These are phyloP conservation scores for Umbelopsis sp. DNA, from an alignment of 192 early-diverging fungal genomes.

Conservation along the genomic window DNA sequence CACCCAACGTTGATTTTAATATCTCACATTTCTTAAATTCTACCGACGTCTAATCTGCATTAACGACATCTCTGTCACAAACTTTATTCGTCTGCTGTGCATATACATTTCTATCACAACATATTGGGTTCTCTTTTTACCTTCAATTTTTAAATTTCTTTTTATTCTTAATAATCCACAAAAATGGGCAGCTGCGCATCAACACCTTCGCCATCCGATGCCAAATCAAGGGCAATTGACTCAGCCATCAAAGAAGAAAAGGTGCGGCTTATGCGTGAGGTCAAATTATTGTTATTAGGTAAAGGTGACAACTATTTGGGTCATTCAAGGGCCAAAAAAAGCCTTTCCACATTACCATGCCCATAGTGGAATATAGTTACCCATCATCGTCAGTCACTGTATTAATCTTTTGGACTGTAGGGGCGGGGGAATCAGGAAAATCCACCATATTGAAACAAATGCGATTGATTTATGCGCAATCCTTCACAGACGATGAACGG, in stretches of 20 bases:
- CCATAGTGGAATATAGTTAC: not conserved
- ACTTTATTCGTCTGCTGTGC: too few relatives aligned
- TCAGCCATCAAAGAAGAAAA: slow-evolving; percentile 62
- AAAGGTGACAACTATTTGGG: too few relatives aligned
- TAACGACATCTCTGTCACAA: too few relatives aligned
- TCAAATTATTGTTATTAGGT: slow-evolving; percentile 73
- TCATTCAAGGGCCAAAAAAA: not conserved
- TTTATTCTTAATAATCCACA: not conserved
- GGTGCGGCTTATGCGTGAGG: slow-evolving; percentile 57
- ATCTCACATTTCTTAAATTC: too few relatives aligned
- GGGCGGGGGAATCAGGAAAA: slow-evolving; percentile 57
- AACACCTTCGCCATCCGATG: not conserved
- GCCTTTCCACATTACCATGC: too few relatives aligned
- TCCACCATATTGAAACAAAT: slow-evolving; percentile 57
- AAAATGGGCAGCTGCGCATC: not conserved
- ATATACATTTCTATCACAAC: too few relatives aligned
- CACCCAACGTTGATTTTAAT: too few relatives aligned
- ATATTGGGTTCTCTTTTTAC: too few relatives aligned
- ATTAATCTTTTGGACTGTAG: slow-evolving; percentile 21
- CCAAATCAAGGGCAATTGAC: slow-evolving; percentile 47
- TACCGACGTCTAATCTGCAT: too few relatives aligned
- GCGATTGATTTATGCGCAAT: slow-evolving; percentile 34
- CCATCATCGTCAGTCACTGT: not conserved
- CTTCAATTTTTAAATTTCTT: too few relatives aligned
- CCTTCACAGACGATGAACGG: slow-evolving; percentile 20